A percentile compares a stretch with the other conserved stretches of the same genome.
Conservation (phyloP, 2,329 filamentous ascomycete species). For the Colletotrichum noveboracense region DNA sequence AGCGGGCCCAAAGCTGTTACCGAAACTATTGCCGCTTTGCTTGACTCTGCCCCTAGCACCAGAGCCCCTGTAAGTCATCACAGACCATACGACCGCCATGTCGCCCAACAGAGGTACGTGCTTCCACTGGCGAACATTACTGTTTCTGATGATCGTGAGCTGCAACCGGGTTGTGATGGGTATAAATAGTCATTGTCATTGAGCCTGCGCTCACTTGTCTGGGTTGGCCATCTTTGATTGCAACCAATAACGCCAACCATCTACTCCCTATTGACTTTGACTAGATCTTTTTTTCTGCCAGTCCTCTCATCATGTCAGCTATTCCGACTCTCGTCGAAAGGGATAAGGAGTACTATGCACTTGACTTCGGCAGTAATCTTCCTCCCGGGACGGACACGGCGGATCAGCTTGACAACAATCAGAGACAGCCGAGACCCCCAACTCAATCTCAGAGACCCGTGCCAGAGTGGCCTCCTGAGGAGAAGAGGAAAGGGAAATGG, state of each 20-base stretch:
- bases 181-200: not conserved
- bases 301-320: not conserved
- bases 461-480: too few relatives aligned
- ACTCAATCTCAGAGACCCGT: too few relatives aligned
- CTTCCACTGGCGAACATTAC: not conserved
- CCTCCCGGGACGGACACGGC: not conserved
- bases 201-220: not conserved
- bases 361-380: not conserved
- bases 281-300: not conserved
- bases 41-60: not conserved
- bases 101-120: rapidly evolving
- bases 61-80: not conserved
- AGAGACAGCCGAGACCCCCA: too few relatives aligned
- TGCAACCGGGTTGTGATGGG: not conserved
- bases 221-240: not conserved
- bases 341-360: not conserved
- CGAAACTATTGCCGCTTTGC: not conserved
- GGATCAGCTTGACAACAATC: not conserved
- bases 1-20: not conserved
- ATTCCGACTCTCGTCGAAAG: not conserved
- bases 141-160: not conserved
- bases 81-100: not conserved
- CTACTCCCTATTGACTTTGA: rapidly evolving
- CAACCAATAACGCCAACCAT: not conserved
- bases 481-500: too few relatives aligned